Evolutionary conservation across 2,329 filamentous ascomycete species (phyloP).

Genomic region (Fusarium proliferatum): DNA sequence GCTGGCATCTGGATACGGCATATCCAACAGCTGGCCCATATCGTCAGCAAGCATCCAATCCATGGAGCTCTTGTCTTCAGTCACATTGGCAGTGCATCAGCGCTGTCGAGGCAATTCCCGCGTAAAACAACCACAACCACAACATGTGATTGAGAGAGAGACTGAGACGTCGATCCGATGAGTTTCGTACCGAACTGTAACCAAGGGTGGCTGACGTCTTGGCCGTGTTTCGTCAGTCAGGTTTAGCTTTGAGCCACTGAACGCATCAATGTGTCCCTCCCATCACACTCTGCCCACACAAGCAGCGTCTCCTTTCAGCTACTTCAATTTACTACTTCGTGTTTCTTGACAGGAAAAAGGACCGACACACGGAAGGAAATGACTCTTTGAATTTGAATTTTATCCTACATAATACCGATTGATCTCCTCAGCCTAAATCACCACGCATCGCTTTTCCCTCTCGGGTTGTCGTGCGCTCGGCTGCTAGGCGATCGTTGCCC

Average conservation of each 20-base stretch:
- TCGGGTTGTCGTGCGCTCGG: conserved; percentile 12
- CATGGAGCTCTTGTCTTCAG: not conserved
- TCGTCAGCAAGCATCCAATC: not conserved
- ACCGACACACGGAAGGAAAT: not conserved
- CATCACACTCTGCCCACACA: not conserved
- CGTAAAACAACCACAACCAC: conserved; percentile 2
- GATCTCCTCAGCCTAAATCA: conserved; percentile 1
- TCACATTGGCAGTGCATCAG: not conserved
- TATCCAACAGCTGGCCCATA: not conserved
- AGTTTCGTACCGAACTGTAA: not conserved
- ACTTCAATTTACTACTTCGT: not conserved
- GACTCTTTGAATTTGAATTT: not conserved
- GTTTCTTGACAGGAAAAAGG: not conserved
- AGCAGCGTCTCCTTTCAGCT: not conserved
- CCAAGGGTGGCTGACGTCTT: conserved; percentile 39
- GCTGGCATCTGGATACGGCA: not conserved
- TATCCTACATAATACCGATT: conserved; percentile 7
- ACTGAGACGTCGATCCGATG: conserved; percentile 24
- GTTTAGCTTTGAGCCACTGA: conserved; percentile 42
- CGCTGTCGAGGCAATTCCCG: conserved; percentile 17
- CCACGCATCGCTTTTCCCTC: conserved; percentile 17
- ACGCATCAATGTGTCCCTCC: conserved; percentile 31
- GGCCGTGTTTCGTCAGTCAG: conserved; percentile 30
- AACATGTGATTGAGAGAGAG: conserved; percentile 19
- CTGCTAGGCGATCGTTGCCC: conserved; percentile 28